Evolutionary conservation across 768 basidiomycete species (phyloP), one percentile per base, ranked within the genome.

Genomic region (Gyrodon lividus): DNA sequence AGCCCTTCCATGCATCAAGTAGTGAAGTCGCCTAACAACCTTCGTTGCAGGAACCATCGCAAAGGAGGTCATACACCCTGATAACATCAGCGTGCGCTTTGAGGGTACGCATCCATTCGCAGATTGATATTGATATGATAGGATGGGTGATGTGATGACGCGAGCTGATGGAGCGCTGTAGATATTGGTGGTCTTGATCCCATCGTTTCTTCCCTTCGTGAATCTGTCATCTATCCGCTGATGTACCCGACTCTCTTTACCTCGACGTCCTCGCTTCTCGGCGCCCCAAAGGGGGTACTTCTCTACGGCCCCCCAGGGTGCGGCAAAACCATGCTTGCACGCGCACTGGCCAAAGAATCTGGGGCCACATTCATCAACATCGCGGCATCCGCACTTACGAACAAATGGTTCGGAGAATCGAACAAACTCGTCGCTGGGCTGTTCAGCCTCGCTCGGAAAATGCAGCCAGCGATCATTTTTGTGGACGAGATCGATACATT

Each of bases 261-360:
- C 13, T 77, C 86, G 16, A 82, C 89, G 0, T 90, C 93, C 0
- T 79, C 86, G 13, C 81, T 98, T 19, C 81, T 97, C 54, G 82
- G 84, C 5, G 92, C 97, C 5, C 97, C 97, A 0, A 98, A 98
- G 67, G 97, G 97, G 12, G 96, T 98, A 8, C 78, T 98, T 16
- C 80, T 99, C 17, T 96, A 91, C 60, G 97, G 97, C 0, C 97
- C 95, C 37, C 97, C 97, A 1, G 96, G 97, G 6, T 99, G 97
- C 58, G 97, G 97, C 22, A 99, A 99, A 75, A 98, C 97, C 1
- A 95, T 99, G 93, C 79, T 99, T n/a, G 97, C 97, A 1, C 96
- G 96, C 67, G 96, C 96, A 2, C 79, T 99, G 7, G 97, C 97
- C 12, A 97, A 96, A 67, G 95, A 99, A 74, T 92, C 89, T 3